Conservation (phyloP, 208 protist genomes). For the Leishmania amazonensis region DNA sequence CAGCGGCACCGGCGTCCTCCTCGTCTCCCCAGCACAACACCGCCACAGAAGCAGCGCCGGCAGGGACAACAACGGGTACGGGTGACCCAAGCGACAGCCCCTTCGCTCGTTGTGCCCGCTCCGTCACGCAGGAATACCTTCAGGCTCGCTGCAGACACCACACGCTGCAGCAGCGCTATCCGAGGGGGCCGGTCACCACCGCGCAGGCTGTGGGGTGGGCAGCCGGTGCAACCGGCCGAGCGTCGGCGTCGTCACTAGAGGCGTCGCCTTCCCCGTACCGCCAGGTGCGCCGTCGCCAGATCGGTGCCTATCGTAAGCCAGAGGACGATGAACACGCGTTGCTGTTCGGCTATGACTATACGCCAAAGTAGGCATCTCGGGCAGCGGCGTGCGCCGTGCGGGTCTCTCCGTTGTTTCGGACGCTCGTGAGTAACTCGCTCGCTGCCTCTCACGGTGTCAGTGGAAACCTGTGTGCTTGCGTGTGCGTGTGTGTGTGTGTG, state of each 20-base stretch:
- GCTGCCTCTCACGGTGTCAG: neutral
- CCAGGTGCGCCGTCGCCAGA: constrained; percentile 6
- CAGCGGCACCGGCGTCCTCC: neutral
- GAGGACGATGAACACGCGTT: constrained; percentile 66
- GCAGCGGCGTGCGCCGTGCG: neutral
- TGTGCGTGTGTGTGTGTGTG: neutral
- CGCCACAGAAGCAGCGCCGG: neutral
- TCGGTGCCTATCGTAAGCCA: constrained; percentile 45
- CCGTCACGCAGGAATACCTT: constrained; percentile 38
- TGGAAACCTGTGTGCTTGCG: neutral
- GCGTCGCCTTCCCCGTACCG: neutral
- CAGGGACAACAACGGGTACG: neutral
- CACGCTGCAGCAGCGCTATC: constrained; percentile 52
- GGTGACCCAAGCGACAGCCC: neutral
- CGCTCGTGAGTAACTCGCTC: neutral
- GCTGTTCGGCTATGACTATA: constrained; percentile 59
- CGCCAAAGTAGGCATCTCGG: constrained; percentile 33
- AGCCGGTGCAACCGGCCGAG: neutral
- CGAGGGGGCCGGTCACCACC: constrained; percentile 42
- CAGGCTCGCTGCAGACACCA: constrained; percentile 34
- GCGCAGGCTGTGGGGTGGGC: constrained; percentile 63
- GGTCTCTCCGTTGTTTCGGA: neutral
- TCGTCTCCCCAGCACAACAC: neutral
- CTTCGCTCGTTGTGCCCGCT: neutral
- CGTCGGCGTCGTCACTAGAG: constrained; percentile 1